Conservation (phyloP, 345 rosid genomes). For the Litchi chinensis region DNA sequence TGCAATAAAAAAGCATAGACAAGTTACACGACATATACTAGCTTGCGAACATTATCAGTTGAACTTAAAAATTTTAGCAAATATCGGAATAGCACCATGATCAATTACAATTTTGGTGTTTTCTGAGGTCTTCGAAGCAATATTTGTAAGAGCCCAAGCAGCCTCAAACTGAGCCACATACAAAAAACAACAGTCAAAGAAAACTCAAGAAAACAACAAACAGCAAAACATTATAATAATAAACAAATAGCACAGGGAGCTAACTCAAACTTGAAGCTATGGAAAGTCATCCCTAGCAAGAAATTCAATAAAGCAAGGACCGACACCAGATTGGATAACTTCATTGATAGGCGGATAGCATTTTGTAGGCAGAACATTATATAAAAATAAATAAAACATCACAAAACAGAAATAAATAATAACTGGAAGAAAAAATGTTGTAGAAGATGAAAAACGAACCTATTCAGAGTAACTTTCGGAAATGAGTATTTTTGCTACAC, state of each 20-base stretch:
- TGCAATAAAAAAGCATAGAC: not conserved
- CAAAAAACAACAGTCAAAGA: slow-evolving; percentile 8
- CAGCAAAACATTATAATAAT: not conserved
- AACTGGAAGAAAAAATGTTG: not conserved
- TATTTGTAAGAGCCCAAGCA: slow-evolving; percentile 86
- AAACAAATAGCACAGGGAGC: not conserved
- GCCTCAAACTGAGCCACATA: too few relatives aligned
- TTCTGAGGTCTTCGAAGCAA: slow-evolving; percentile 85
- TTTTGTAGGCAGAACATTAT: slow-evolving; percentile 37
- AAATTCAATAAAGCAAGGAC: slow-evolving; percentile 75
- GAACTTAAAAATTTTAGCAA: slow-evolving; percentile 62
- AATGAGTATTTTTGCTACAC: too few relatives aligned
- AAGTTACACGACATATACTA: slow-evolving; percentile 39
- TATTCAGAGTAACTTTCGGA: slow-evolving; percentile 67
- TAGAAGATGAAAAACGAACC: too few relatives aligned
- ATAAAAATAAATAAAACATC: not conserved
- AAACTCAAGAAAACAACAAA: not conserved
- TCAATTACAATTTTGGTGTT: slow-evolving; percentile 69
- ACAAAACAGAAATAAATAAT: not conserved
- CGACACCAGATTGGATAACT: slow-evolving; percentile 66
- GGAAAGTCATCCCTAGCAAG: slow-evolving; percentile 77
- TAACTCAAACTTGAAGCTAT: slow-evolving; percentile 60
- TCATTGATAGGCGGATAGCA: slow-evolving; percentile 76
- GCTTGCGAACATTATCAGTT: slow-evolving; percentile 76
- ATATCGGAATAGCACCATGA: slow-evolving; percentile 74